Base-by-base conservation (phyloP, 2,329 filamentous ascomycete species). In the Immersiporthe knoxdaviesiana region DNA sequence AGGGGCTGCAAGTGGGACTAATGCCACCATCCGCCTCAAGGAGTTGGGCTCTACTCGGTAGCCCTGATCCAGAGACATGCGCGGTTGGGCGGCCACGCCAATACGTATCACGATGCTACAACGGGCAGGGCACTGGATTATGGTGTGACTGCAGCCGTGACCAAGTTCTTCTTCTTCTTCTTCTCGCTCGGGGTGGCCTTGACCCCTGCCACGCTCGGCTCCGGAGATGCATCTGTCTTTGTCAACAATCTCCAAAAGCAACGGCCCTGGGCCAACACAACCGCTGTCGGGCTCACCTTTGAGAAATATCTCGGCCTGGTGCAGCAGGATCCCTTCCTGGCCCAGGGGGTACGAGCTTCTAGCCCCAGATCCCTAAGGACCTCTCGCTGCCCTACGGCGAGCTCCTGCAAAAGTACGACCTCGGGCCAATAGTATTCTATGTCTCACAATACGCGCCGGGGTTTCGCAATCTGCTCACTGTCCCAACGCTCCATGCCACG, bases 361-460 rank as follows among this genome's bases (percentile, higher is more conserved):
- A 24, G 50, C n/a, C 30, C n/a, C 6, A 44, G 16, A 52, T 65
- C 24, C 63, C 63, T 18, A 47, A 65, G n/a, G 63, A 65, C 18
- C 63, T 65, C 47, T 35, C 56, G 8, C 30, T 65, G 18, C 63
- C 63, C 12, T 65, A 37, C 11, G 63, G 63, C 52, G 50, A 65
- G 18, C 58, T 65, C 21, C 2, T 65, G 63, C 18, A 65, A 11
- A 58, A 58, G 50, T 58, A 65, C 11, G 63, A 65, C 10, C 63
- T 65, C n/a, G 63, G 50, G 14, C 47, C 50, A 11, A 37, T 56
- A 27, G 2, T 65, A 18, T 37, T 50, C 10, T 21, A 58, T 21
- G 35, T 56, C n/a, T 37, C 63, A 37, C 37, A 35, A 18, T 58
- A 54, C 47, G 35, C 18, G 32, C 63, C 47, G 16, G 63, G 63